Evolutionary conservation across 768 basidiomycete species (phyloP).

Genomic region (Tricholoma terreum): DNA sequence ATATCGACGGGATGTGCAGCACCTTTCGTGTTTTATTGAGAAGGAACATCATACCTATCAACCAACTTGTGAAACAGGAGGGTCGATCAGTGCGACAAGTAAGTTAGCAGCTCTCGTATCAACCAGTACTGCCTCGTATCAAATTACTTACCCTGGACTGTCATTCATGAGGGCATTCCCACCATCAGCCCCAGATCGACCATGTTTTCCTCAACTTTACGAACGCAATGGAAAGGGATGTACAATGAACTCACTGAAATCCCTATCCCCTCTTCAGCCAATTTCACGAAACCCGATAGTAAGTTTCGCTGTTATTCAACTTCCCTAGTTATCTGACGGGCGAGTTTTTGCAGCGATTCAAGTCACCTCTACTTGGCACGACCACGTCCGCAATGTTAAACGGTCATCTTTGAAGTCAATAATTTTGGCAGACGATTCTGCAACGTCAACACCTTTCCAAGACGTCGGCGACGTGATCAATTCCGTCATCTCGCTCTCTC

Average conservation of each 20-base stretch:
- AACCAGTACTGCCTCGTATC: neutral
- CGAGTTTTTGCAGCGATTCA: slow-evolving; percentile 34
- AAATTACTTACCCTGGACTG: neutral
- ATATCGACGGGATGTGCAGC: neutral
- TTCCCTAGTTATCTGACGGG: neutral
- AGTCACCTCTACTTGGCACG: slow-evolving; percentile 43
- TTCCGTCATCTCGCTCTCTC: slow-evolving; percentile 41
- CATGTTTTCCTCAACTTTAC: neutral
- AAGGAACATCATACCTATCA: neutral
- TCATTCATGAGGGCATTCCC: neutral
- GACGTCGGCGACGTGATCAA: slow-evolving; percentile 40
- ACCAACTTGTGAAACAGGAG: slow-evolving; percentile 3
- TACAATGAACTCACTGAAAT: slow-evolving; percentile 41
- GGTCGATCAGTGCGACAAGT: neutral
- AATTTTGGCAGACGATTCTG: slow-evolving; percentile 20
- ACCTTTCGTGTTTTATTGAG: neutral
- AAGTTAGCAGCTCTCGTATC: neutral
- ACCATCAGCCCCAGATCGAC: neutral
- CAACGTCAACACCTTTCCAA: slow-evolving; percentile 25
- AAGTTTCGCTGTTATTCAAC: neutral
- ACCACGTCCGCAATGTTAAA: slow-evolving; percentile 50
- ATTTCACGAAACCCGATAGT: slow-evolving; percentile 27
- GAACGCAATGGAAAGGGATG: slow-evolving; percentile 10
- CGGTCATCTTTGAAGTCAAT: slow-evolving; percentile 41
- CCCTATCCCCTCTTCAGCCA: slow-evolving; percentile 34